Evolutionary conservation across 2,329 filamentous ascomycete genomes (phyloP).

Genomic region (Leptoxyphium fumago): DNA sequence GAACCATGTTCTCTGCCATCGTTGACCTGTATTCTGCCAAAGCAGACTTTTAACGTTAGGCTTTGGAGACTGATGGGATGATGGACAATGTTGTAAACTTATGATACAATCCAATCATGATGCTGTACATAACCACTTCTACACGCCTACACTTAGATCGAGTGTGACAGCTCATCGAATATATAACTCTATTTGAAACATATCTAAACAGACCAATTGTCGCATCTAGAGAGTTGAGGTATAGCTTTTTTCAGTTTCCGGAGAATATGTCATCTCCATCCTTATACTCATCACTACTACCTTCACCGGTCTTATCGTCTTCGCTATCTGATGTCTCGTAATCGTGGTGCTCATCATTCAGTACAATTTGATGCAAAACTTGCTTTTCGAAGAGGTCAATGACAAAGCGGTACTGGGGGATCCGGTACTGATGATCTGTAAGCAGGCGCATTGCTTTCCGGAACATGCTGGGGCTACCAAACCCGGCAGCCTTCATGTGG

Average conservation of each 20-base stretch:
- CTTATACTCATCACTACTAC: background rate
- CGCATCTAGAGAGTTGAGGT: no score
- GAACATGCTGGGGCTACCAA: constrained; percentile 65
- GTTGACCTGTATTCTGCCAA: constrained; percentile 39
- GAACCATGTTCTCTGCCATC: constrained; percentile 63
- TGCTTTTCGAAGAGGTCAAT: constrained; percentile 89
- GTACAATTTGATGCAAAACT: constrained; percentile 70
- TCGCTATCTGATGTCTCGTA: constrained; percentile 21
- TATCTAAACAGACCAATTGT: no score
- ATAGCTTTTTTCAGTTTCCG: no score
- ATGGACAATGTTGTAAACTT: no score
- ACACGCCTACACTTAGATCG: no score
- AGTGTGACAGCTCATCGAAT: no score
- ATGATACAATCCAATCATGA: no score
- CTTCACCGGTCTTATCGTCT: background rate
- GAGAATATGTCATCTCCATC: background rate
- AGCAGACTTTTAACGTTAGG: background rate
- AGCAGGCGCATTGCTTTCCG: constrained; percentile 71
- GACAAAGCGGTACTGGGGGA: constrained; percentile 76
- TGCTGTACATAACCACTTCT: no score
- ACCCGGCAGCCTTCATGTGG: constrained; percentile 56
- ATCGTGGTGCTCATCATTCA: constrained; percentile 48
- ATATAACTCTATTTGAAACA: no score
- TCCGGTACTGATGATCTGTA: constrained; percentile 76
- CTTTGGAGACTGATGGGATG: no score